Percentiles rank a stretch among this genome's conserved stretches.
Evolutionary conservation across 768 basidiomycete species (phyloP).

Genomic region (Termitomyces heimii): DNA sequence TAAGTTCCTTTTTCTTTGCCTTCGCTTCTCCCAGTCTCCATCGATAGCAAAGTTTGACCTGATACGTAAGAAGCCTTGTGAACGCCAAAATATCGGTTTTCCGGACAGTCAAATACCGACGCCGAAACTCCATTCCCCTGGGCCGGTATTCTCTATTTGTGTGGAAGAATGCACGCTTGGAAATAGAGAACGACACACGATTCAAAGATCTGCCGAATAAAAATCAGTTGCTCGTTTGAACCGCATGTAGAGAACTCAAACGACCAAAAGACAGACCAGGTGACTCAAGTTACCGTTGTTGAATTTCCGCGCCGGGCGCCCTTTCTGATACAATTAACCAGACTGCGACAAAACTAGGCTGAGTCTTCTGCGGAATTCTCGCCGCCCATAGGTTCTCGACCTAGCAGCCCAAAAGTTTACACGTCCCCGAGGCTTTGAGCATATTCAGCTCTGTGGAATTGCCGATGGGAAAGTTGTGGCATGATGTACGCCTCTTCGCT

Average conservation of each 20-base stretch:
- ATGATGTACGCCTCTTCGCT: neutral
- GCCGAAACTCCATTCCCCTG: constrained; percentile 2
- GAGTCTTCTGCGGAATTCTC: neutral
- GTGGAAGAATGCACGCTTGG: neutral
- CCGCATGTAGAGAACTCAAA: neutral
- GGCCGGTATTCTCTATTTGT: neutral
- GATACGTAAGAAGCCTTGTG: constrained; percentile 11
- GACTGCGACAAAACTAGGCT: neutral
- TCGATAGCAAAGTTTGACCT: constrained; percentile 15
- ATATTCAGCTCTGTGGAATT: neutral
- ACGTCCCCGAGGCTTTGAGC: neutral
- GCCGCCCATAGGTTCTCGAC: neutral
- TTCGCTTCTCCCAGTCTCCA: constrained; percentile 12
- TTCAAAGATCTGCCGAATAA: neutral
- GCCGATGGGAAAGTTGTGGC: neutral
- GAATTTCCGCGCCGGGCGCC: neutral
- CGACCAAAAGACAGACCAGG: constrained; percentile 1
- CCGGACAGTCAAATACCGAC: neutral
- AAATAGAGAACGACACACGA: neutral
- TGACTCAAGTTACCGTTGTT: neutral
- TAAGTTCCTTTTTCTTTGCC: constrained; percentile 15
- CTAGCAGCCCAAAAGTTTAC: neutral
- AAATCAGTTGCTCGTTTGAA: neutral
- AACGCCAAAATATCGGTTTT: neutral
- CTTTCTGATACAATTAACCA: neutral